phyloP scores from a whole-genome alignment of 2,329 filamentous ascomycete genomes.

The Aspergillus brunneoviolaceus region DNA sequence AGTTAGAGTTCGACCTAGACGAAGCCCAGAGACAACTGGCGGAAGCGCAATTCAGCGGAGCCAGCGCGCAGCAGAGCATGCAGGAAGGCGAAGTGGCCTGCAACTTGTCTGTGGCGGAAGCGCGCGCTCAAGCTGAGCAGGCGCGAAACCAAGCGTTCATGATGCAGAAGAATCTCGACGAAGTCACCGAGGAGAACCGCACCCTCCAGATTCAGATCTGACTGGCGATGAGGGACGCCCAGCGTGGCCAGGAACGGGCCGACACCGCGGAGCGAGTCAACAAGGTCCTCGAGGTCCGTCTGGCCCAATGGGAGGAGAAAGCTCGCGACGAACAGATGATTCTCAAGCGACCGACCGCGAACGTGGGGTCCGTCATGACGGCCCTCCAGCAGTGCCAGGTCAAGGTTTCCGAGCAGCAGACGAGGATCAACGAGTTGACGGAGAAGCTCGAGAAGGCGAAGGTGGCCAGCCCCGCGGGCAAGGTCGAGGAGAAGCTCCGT shows the following conservation, averaged over 20 bases:
- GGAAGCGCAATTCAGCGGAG: not conserved
- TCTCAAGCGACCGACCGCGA: constrained; percentile 14
- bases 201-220: not conserved
- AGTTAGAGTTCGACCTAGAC: not conserved
- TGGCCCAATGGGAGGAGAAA: constrained; percentile 8
- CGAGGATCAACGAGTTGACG: constrained; percentile 14
- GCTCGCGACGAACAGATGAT: constrained; percentile 9
- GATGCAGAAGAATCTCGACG: constrained; percentile 1
- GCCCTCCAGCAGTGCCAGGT: constrained; percentile 17
- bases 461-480: not conserved
- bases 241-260: constrained; percentile 10
- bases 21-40: constrained; percentile 8
- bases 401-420: constrained; percentile 12
- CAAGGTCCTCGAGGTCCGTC: constrained; percentile 15
- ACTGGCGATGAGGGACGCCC: constrained; percentile 14
- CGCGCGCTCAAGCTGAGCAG: not conserved
- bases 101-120: constrained; percentile 10
- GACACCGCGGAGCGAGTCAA: constrained; percentile 3
- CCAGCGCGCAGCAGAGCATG: constrained; percentile 7
- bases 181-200: not conserved
- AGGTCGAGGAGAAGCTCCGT: constrained; percentile 7
- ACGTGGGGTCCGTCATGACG: constrained; percentile 13
- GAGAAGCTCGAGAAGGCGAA: constrained; percentile 12
- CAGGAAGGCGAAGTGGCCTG: constrained; percentile 9
- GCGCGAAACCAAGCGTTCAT: not conserved